A percentile compares a stretch with the other conserved stretches of the same genome.
These are phyloP conservation scores for Pseudonectria buxi DNA, from an alignment of 2,329 filamentous ascomycete genomes.

Conservation along the genomic window DNA sequence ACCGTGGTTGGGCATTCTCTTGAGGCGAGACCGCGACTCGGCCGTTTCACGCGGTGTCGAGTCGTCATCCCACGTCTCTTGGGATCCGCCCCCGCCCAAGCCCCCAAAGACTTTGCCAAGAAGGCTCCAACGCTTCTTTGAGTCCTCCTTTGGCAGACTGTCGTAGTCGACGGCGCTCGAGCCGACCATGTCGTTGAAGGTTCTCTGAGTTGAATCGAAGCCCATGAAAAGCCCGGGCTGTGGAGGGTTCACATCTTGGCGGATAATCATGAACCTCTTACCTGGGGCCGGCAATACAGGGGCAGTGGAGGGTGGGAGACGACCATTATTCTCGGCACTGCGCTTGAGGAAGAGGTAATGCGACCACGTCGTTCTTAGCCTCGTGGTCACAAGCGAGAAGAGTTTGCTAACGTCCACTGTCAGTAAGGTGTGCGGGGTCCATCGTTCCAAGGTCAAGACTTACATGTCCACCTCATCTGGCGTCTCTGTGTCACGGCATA, in stretches of 20 bases:
- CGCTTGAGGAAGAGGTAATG: conserved; percentile 72
- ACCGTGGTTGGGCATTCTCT: conserved; percentile 22
- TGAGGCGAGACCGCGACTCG: conserved; percentile 31
- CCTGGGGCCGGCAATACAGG: conserved; percentile 82
- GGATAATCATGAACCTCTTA: conserved; percentile 81
- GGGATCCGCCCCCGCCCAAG: conserved; percentile 9
- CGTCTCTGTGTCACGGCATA: conserved; percentile 68
- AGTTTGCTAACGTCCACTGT: conserved; percentile 51
- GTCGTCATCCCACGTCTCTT: conserved; percentile 34
- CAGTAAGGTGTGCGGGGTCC: conserved; percentile 12
- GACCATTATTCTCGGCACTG: conserved; percentile 50
- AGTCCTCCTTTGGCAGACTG: conserved; percentile 27
- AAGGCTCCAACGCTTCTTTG: conserved; percentile 57
- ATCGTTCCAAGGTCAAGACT: conserved; percentile 26
- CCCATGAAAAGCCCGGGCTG: conserved; percentile 43
- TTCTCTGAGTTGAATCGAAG: conserved; percentile 40
- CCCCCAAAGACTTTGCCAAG: conserved; percentile 48
- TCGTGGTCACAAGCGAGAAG: conserved; percentile 58
- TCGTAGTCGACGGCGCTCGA: conserved; percentile 20
- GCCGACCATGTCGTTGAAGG: conserved; percentile 15
- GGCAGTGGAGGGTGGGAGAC: conserved; percentile 61
- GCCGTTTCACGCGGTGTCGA: conserved; percentile 44
- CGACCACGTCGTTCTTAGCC: conserved; percentile 68
- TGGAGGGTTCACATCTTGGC: conserved; percentile 56
- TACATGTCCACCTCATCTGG: conserved; percentile 60